A percentile compares a stretch with the other conserved stretches of the same genome.
phyloP scores from a whole-genome alignment of 139 green algal species.

The Pseudopediastrum boryanum region DNA sequence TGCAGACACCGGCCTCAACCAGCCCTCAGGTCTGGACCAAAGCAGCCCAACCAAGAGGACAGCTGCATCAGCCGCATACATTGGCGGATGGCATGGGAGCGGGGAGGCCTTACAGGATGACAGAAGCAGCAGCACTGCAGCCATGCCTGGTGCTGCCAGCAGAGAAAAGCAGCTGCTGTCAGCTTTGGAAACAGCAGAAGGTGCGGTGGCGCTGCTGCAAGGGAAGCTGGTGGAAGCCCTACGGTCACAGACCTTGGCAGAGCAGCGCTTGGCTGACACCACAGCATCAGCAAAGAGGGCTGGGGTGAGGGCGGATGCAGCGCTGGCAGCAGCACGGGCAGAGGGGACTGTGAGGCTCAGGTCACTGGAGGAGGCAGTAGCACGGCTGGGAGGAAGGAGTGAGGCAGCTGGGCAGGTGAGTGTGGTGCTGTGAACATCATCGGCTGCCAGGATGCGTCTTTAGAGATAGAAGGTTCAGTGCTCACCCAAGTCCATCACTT shows the following conservation, averaged over 20 bases:
- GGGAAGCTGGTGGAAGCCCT: slow-evolving; percentile 40
- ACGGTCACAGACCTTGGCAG: neutral
- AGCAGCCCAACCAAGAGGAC: too few species aligned
- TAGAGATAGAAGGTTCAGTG: too few species aligned
- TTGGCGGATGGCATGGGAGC: too few species aligned
- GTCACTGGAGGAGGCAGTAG: slow-evolving; percentile 53
- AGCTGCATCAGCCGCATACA: too few species aligned
- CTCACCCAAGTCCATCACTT: too few species aligned
- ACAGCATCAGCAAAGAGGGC: slow-evolving; percentile 11
- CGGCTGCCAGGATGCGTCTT: too few species aligned
- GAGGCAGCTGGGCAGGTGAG: slow-evolving; percentile 31
- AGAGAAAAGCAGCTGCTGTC: neutral
- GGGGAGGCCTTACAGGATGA: too few species aligned
- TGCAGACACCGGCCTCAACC: too few species aligned
- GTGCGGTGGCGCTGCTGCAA: slow-evolving; percentile 58
- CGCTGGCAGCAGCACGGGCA: slow-evolving; percentile 37
- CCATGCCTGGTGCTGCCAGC: neutral
- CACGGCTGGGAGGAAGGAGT: slow-evolving; percentile 22
- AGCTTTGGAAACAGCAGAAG: slow-evolving; percentile 52
- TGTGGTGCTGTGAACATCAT: too few species aligned
- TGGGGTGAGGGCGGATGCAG: slow-evolving; percentile 11
- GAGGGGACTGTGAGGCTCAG: slow-evolving; percentile 47
- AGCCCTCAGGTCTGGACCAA: too few species aligned
- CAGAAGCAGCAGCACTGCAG: neutral
- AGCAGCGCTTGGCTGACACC: neutral